Base-by-base conservation (phyloP, 768 basidiomycete genomes). In the Pleurotus djamor region DNA sequence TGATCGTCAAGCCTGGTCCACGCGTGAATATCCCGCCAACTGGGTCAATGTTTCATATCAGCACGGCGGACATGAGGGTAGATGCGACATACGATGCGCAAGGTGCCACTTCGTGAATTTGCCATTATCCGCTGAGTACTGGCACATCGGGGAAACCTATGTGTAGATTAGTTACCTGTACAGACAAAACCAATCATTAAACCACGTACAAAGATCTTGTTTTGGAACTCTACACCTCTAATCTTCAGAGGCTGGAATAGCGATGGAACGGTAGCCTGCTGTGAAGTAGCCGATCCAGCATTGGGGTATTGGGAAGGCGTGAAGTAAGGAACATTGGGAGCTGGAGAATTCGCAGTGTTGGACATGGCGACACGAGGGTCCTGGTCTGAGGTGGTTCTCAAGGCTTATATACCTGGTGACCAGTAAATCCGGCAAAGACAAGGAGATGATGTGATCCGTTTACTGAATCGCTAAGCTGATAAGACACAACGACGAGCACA, bases 41-140 rank as follows among this genome's bases (percentile, higher is more conserved):
- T 85, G 47, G 21, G 21, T 28, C 21, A 28, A 28, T 28, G n/a
- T n/a, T n/a, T n/a, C n/a, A n/a, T n/a, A n/a, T n/a, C n/a, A n/a
- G n/a, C n/a, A n/a, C n/a, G n/a, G n/a, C n/a, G n/a, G n/a, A n/a
- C n/a, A n/a, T n/a, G n/a, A n/a, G n/a, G n/a, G n/a, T n/a, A n/a
- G n/a, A n/a, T n/a, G n/a, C n/a, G n/a, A n/a, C 64, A 79, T 83
- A 72, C 90, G 78, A 67, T 87, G 86, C 2, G 83, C 83, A 60
- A 78, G 66, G 61, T 87, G 85, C 85, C 86, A 88, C 17, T 79
- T 67, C 0, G 80, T 81, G 7, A 80, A 45, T 64, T 66, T 72
- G 34, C 85, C 86, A 72, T 85, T 69, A 32, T 83, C 69, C 0
- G 83, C 74, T 32, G 83, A 86, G 68, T 86, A 87, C 68, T 87